phyloP scores from a whole-genome alignment of 2,329 filamentous ascomycete genomes.

The Nothophoma quercina region DNA sequence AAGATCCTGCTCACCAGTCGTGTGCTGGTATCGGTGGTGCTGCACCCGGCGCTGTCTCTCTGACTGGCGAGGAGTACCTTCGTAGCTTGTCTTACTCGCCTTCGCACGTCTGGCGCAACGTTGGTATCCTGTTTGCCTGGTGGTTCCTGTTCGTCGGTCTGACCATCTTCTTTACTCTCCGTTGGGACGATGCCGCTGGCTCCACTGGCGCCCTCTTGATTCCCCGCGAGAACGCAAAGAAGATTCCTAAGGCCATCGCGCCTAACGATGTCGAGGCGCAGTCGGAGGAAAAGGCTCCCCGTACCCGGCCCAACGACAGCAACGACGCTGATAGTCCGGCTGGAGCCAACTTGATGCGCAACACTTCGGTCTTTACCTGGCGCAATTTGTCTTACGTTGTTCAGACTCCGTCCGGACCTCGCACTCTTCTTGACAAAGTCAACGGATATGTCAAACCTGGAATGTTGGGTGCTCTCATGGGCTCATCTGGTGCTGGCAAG shows the following conservation, averaged over 20 bases:
- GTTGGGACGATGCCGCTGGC: conserved; percentile 62
- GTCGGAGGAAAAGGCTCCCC: conserved; percentile 25
- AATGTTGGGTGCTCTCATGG: conserved; percentile 49
- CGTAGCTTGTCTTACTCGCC: conserved; percentile 55
- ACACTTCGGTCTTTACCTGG: conserved; percentile 75
- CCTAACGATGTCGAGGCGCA: conserved; percentile 61
- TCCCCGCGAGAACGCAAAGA: conserved; percentile 56
- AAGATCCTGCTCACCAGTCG: conserved; percentile 52
- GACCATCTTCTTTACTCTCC: conserved; percentile 65
- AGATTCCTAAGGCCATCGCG: conserved; percentile 25
- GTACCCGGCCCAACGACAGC: neutral
- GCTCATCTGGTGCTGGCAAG: conserved; percentile 44
- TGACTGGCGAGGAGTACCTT: conserved; percentile 68
- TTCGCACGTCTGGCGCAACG: conserved; percentile 47
- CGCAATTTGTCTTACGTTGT: conserved; percentile 65
- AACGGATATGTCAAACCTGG: conserved; percentile 63
- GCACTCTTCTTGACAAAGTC: conserved; percentile 60
- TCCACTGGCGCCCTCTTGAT: conserved; percentile 66
- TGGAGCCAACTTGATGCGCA: conserved; percentile 62
- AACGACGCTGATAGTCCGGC: conserved; percentile 5
- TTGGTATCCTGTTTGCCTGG: conserved; percentile 56
- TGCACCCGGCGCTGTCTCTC: conserved; percentile 54
- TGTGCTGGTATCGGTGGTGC: conserved; percentile 69
- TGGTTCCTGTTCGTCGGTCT: conserved; percentile 57
- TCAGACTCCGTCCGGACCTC: conserved; percentile 48